Percentiles rank a stretch among this genome's conserved stretches.
phyloP scores from a whole-genome alignment of 2,329 filamentous ascomycete species.

The Aspergillus pseudoglaucus region DNA sequence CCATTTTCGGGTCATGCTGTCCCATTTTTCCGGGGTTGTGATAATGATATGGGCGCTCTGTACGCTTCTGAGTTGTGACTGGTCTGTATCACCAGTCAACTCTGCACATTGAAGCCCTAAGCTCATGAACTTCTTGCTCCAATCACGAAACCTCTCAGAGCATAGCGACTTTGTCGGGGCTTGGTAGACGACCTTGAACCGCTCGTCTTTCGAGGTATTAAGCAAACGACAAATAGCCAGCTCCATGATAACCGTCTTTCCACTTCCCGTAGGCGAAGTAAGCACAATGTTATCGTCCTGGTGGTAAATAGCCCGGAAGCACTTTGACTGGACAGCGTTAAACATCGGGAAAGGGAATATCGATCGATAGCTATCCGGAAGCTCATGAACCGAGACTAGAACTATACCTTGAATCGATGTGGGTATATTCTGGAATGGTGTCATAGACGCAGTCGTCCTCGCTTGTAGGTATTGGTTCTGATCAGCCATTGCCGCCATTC shows the following conservation, averaged over 20 bases:
- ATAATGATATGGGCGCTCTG: slow-evolving; percentile 74
- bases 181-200: slow-evolving; percentile 78
- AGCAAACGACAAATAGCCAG: slow-evolving; percentile 71
- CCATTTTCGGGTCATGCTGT: slow-evolving; percentile 83
- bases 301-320: slow-evolving; percentile 60
- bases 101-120: slow-evolving; percentile 66
- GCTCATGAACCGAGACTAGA: slow-evolving; percentile 51
- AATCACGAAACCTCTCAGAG: slow-evolving; percentile 68
- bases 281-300: slow-evolving; percentile 71
- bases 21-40: slow-evolving; percentile 88
- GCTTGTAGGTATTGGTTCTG: background rate
- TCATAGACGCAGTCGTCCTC: background rate
- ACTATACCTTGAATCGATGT: slow-evolving; percentile 51
- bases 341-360: slow-evolving; percentile 70
- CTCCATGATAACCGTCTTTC: slow-evolving; percentile 76
- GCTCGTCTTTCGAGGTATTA: slow-evolving; percentile 47
- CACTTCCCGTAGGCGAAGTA: slow-evolving; percentile 75
- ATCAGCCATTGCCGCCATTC: background rate
- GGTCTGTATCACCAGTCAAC: slow-evolving; percentile 73
- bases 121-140: slow-evolving; percentile 65
- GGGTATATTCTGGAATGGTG: slow-evolving; percentile 21
- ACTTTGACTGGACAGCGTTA: slow-evolving; percentile 78
- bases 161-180: slow-evolving; percentile 81
- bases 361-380: slow-evolving; percentile 63
- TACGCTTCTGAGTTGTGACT: slow-evolving; percentile 59